Base-by-base conservation (phyloP, 495 filamentous ascomycete genomes). In the Cladorrhinum samala region DNA sequence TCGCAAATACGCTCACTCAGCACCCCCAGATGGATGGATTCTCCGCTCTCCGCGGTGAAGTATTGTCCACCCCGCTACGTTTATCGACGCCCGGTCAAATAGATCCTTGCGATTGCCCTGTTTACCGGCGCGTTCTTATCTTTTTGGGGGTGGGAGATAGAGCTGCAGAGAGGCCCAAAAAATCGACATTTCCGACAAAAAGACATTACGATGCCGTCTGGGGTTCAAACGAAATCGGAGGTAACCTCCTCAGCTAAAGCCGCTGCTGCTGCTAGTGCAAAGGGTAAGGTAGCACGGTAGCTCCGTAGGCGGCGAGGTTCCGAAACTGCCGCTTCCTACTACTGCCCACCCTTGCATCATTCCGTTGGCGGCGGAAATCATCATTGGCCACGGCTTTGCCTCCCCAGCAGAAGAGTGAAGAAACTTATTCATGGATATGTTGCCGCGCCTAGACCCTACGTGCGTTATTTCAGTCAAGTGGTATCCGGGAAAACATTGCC, bases 381-480 rank as follows among this genome's bases (percentile, higher is more conserved):
- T n/a, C 36, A 53, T 57, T 57, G 49, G 55, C 49, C 37, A 44
- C 54, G 16, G 14, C 27, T 49, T 45, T 49, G 53, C 46, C 46
- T 55, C 40, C n/a, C n/a, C 13, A 41, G 11, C 39, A 24, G 23
- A 23, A 47, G 16, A 23, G 17, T 27, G 45, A 30, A n/a, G 30
- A n/a, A 23, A 33, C 45, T 54, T 49, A 36, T 43, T 49, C 46
- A 54, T 49, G 16, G 24, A n/a, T n/a, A n/a, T n/a, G 14, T 27
- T 23, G 24, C 16, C 21, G 24, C 23, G 14, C 45, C 45, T 27
- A 33, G 27, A 11, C 27, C n/a, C 27, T 33, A 33, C 11, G 27
- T 6, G 27, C 5, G 27, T 5, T 33, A 11, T 33, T 33, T 33
- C 5, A 5, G 5, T 33, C 27, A n/a, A n/a, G n/a, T n/a, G n/a